phyloP scores from a whole-genome alignment of 2,329 filamentous ascomycete genomes.

The Chaetoscypha palmicola region DNA sequence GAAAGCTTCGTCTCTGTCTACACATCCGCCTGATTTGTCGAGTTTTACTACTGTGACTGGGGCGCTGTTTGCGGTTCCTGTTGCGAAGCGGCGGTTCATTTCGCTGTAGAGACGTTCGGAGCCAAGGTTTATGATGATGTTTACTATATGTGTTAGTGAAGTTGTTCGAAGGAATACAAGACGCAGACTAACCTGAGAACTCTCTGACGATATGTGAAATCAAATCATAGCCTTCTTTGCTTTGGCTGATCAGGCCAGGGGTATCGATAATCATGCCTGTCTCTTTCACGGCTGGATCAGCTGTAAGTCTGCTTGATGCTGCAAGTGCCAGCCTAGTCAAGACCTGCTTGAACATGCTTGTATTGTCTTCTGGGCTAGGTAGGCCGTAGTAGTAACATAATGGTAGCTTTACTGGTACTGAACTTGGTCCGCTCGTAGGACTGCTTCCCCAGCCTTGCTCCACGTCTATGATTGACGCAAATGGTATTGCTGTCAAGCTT shows the following conservation, averaged over 20 bases:
- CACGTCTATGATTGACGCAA: slow-evolving; percentile 80
- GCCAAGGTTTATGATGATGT: slow-evolving; percentile 74
- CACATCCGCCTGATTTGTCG: slow-evolving; percentile 79
- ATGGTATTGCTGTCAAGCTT: slow-evolving; percentile 77
- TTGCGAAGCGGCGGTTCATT: slow-evolving; percentile 61
- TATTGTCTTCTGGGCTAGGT: slow-evolving; percentile 64
- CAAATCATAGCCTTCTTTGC: slow-evolving; percentile 63
- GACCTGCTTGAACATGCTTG: slow-evolving; percentile 64
- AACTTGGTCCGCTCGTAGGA: slow-evolving; percentile 82
- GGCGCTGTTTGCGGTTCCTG: slow-evolving; percentile 47
- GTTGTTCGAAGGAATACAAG: too few species aligned
- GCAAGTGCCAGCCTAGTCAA: slow-evolving; percentile 71
- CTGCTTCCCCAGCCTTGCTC: slow-evolving; percentile 85
- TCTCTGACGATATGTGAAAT: slow-evolving; percentile 72
- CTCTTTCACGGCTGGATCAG: slow-evolving; percentile 63
- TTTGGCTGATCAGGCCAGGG: slow-evolving; percentile 60
- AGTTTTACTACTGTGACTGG: slow-evolving; percentile 71
- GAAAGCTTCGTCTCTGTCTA: slow-evolving; percentile 65
- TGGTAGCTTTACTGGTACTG: slow-evolving; percentile 84
- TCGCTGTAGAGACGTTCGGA: slow-evolving; percentile 70
- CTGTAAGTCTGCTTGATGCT: slow-evolving; percentile 67
- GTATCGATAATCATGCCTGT: slow-evolving; percentile 84
- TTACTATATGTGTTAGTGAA: too few species aligned
- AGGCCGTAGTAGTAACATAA: slow-evolving; percentile 85
- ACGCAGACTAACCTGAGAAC: slow-evolving; percentile 50